Percentiles rank a stretch among this genome's conserved stretches.
phyloP scores from a whole-genome alignment of 2,329 filamentous ascomycete genomes.

The Penicillium carneum region DNA sequence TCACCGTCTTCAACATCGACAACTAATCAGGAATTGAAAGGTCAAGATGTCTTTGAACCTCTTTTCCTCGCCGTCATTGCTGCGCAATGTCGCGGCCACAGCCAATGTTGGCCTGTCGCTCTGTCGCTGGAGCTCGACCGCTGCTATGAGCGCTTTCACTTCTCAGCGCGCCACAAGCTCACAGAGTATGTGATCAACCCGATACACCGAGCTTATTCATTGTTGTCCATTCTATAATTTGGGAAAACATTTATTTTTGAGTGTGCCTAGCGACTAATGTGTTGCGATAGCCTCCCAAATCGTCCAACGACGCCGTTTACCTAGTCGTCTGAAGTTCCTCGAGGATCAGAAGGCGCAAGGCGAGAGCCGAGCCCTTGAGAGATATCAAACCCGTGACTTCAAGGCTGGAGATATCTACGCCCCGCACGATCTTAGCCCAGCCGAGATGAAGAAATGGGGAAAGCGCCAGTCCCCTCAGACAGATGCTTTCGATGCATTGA shows the following conservation, averaged over 20 bases:
- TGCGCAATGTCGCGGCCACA: constrained; percentile 33
- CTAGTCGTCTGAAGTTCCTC: constrained; percentile 45
- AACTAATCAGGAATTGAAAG: background rate
- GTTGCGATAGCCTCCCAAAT: constrained; percentile 30
- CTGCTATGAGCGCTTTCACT: constrained; percentile 38
- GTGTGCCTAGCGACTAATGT: constrained; percentile 1
- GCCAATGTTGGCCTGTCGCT: constrained; percentile 34
- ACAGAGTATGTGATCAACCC: constrained; percentile 33
- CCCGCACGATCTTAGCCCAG: constrained; percentile 80
- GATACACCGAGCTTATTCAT: background rate
- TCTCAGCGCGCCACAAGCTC: constrained; percentile 33
- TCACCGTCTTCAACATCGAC: constrained; percentile 10
- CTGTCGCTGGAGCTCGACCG: constrained; percentile 48
- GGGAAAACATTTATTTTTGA: background rate
- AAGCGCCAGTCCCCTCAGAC: constrained; percentile 60
- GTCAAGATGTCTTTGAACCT: constrained; percentile 42
- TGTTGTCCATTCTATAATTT: background rate
- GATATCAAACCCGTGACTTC: constrained; percentile 70
- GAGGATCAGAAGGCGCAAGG: constrained; percentile 48
- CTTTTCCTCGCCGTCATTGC: constrained; percentile 38
- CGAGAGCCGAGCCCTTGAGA: constrained; percentile 51
- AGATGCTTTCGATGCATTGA: constrained; percentile 81
- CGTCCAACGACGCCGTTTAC: constrained; percentile 37
- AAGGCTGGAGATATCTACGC: constrained; percentile 83
- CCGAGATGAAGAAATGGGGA: constrained; percentile 84